phyloP scores from a whole-genome alignment of 2,329 filamentous ascomycete genomes.

The Colletotrichum orbiculare region DNA sequence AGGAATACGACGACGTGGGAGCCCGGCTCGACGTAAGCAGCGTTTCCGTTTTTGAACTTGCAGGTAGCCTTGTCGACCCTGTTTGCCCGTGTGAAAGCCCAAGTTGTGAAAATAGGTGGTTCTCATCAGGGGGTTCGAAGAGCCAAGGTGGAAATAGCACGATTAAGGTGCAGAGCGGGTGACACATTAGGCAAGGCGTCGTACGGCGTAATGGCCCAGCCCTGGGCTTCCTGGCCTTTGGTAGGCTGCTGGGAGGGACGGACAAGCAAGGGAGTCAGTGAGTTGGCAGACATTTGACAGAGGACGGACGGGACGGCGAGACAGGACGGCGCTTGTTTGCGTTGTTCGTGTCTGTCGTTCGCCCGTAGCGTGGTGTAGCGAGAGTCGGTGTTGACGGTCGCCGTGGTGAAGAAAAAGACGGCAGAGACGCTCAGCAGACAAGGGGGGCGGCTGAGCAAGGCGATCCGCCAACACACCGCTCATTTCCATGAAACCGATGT shows the following conservation, averaged over 20 bases:
- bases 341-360: not conserved
- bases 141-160: slow-evolving; percentile 25
- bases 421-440: slow-evolving; percentile 1
- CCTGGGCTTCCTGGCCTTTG: slow-evolving; percentile 11
- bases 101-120: slow-evolving; percentile 15
- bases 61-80: slow-evolving; percentile 36
- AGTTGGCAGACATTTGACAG: slow-evolving; percentile 30
- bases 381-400: not conserved
- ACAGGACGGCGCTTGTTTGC: slow-evolving; percentile 6
- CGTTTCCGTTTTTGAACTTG: slow-evolving; percentile 27
- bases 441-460: slow-evolving; percentile 16
- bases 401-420: no score
- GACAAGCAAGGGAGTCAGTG: slow-evolving; percentile 29
- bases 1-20: slow-evolving; percentile 27
- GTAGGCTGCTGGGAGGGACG: slow-evolving; percentile 24
- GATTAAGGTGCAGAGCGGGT: slow-evolving; percentile 32
- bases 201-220: slow-evolving; percentile 18
- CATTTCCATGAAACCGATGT: slow-evolving; percentile 26
- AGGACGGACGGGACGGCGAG: slow-evolving; percentile 20
- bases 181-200: slow-evolving; percentile 30
- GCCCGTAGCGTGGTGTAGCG: not conserved
- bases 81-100: slow-evolving; percentile 4
- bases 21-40: slow-evolving; percentile 28
- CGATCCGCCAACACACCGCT: slow-evolving; percentile 37
- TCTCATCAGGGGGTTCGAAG: slow-evolving; percentile 20